A percentile compares a stretch with the other conserved stretches of the same genome.
phyloP scores from a whole-genome alignment of 495 filamentous ascomycete species.

The Geoglossum glabrum region DNA sequence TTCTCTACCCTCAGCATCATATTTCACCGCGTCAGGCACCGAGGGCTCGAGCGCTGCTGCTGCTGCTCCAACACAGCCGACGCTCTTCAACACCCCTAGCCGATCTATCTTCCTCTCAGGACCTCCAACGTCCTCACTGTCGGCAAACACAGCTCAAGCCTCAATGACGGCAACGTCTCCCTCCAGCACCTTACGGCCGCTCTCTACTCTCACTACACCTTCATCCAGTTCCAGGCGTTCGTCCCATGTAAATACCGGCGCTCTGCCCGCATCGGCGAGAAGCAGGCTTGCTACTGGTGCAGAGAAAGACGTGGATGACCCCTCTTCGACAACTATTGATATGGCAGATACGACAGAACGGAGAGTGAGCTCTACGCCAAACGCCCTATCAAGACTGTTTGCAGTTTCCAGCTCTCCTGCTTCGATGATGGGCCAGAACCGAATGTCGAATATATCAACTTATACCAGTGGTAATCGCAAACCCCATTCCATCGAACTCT shows the following conservation, averaged over 20 bases:
- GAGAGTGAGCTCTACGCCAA: constrained; percentile 1
- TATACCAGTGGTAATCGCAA: neutral
- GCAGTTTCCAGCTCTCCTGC: neutral
- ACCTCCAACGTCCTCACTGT: constrained; percentile 19
- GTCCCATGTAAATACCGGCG: neutral
- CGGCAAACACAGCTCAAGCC: constrained; percentile 17
- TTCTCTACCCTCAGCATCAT: neutral
- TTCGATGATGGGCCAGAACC: constrained; percentile 1
- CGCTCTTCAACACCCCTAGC: constrained; percentile 17
- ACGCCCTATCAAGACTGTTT: constrained; percentile 6
- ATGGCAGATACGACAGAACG: neutral
- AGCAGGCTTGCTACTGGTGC: constrained; percentile 11
- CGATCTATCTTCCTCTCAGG: constrained; percentile 21
- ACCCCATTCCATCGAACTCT: neutral
- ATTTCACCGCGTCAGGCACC: neutral
- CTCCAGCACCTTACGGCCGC: constrained; percentile 11
- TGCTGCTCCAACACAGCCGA: constrained; percentile 6
- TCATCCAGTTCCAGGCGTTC: constrained; percentile 9
- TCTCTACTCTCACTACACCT: constrained; percentile 13
- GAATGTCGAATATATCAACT: neutral
- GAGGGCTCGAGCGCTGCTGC: constrained; percentile 1
- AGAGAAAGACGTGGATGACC: constrained; percentile 25
- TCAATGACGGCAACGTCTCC: constrained; percentile 17
- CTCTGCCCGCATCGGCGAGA: neutral
- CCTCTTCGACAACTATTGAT: constrained; percentile 16